Evolutionary conservation across 116 monocot species (phyloP).

Genomic region (Dioscorea cayenensis): DNA sequence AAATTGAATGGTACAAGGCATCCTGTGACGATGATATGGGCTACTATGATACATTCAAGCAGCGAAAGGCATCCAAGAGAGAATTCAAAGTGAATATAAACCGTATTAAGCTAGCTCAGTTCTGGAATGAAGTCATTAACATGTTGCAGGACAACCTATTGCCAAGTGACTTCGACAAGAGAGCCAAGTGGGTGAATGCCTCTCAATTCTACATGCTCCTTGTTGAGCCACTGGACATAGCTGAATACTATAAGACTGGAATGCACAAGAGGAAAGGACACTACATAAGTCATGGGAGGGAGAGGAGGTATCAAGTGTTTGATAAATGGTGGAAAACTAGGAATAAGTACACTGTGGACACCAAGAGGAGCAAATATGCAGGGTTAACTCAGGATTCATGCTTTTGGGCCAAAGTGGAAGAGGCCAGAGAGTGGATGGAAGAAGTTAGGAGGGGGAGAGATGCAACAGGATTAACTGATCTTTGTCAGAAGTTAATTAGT

Average conservation of each 20-base stretch:
- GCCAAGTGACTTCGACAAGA: constrained; percentile 35
- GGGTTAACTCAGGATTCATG: constrained; percentile 58
- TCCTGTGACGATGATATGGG: constrained; percentile 33
- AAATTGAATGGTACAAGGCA: constrained; percentile 64
- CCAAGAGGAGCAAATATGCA: constrained; percentile 42
- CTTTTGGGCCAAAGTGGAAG: constrained; percentile 59
- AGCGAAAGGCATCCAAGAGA: constrained; percentile 21
- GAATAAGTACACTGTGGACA: background rate
- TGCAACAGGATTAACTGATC: constrained; percentile 1
- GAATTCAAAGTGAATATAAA: constrained; percentile 37
- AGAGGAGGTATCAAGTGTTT: constrained; percentile 42
- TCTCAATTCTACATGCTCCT: constrained; percentile 50
- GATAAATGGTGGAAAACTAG: constrained; percentile 48
- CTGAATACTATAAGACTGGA: constrained; percentile 35
- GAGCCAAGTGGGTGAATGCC: constrained; percentile 51
- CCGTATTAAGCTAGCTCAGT: constrained; percentile 39
- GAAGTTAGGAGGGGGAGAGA: constrained; percentile 17
- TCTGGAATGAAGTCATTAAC: constrained; percentile 43
- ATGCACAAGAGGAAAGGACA: constrained; percentile 29
- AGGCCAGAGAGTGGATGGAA: constrained; percentile 30
- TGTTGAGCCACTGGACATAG: constrained; percentile 56
- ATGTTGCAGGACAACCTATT: constrained; percentile 41
- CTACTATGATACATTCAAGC: constrained; percentile 58
- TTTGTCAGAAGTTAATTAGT: constrained; percentile 14
- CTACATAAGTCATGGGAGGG: constrained; percentile 42